These are phyloP conservation scores for Platismatia glauca DNA, from an alignment of 495 filamentous ascomycete species.

Conservation along the genomic window DNA sequence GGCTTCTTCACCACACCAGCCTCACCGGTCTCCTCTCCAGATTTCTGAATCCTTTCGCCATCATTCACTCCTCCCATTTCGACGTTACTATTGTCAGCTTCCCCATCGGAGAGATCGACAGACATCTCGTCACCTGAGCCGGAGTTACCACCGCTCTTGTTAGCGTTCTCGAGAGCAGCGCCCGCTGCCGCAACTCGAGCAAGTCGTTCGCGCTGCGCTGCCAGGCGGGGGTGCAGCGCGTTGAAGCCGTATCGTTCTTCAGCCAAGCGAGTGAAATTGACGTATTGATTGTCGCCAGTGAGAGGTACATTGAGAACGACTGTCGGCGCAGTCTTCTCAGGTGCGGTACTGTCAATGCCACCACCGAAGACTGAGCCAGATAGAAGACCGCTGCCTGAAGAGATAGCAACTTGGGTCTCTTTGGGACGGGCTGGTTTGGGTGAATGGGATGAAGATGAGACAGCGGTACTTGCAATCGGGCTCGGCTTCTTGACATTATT, in stretches of 20 bases:
- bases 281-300: constrained; percentile 71
- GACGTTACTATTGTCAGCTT: constrained; percentile 65
- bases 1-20: constrained; percentile 51
- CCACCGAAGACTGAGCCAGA: constrained; percentile 53
- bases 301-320: constrained; percentile 79
- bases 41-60: constrained; percentile 20
- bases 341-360: constrained; percentile 31
- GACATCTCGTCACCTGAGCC: constrained; percentile 52
- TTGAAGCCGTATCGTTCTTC: constrained; percentile 92
- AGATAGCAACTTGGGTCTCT: constrained; percentile 45
- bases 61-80: constrained; percentile 64
- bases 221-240: constrained; percentile 80
- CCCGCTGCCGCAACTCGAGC: constrained; percentile 76
- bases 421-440: constrained; percentile 49
- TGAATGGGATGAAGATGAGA: constrained; percentile 49
- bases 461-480: constrained; percentile 33
- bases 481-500: constrained; percentile 29
- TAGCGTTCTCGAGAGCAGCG: constrained; percentile 63
- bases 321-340: constrained; percentile 57
- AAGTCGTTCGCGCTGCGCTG: constrained; percentile 72
- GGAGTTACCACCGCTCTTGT: constrained; percentile 34
- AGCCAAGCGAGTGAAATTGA: constrained; percentile 91
- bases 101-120: constrained; percentile 44
- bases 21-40: constrained; percentile 33
- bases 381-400: constrained; percentile 59